These are phyloP conservation scores for Xylaria sp. DNA, from an alignment of 2,329 filamentous ascomycete genomes.

Conservation along the genomic window DNA sequence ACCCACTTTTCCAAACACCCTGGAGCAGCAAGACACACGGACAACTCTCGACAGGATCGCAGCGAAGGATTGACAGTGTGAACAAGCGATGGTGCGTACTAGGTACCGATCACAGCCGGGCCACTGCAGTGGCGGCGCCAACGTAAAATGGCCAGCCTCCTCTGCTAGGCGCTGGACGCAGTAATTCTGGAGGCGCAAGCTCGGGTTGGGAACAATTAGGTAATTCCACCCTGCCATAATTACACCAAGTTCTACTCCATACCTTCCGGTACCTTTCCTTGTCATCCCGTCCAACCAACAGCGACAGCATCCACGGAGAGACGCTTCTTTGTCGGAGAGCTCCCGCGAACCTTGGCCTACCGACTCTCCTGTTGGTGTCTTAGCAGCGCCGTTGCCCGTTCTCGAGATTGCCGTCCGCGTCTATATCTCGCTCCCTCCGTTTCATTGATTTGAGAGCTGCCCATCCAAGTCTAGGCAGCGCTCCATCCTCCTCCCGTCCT, in stretches of 20 bases:
- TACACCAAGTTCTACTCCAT: constrained; percentile 9
- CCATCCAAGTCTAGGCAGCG: constrained; percentile 17
- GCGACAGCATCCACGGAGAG: constrained; percentile 6
- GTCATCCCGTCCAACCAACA: constrained; percentile 21
- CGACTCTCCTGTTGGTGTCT: constrained; percentile 8
- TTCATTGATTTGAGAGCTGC: constrained; percentile 15
- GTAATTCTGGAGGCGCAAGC: constrained; percentile 31
- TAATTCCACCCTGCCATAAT: constrained; percentile 20
- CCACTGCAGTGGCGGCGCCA: constrained; percentile 11
- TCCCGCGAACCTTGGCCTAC: background rate
- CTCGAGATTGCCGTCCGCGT: constrained; percentile 5
- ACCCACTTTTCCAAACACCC: constrained; percentile 30
- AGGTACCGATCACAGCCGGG: background rate
- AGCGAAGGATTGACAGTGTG: constrained; percentile 16
- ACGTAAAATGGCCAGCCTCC: constrained; percentile 21
- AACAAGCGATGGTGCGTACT: background rate
- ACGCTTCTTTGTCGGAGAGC: constrained; percentile 10
- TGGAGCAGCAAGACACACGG: constrained; percentile 26
- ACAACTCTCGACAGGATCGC: constrained; percentile 1
- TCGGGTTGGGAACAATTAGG: constrained; percentile 34
- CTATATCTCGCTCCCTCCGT: constrained; percentile 7
- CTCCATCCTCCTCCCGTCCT: no score
- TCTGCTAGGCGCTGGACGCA: constrained; percentile 4
- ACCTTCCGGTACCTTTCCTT: constrained; percentile 19
- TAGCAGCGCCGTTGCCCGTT: constrained; percentile 12